Base-by-base conservation (phyloP, 2,329 filamentous ascomycete species). In the Colletotrichum phormii region DNA sequence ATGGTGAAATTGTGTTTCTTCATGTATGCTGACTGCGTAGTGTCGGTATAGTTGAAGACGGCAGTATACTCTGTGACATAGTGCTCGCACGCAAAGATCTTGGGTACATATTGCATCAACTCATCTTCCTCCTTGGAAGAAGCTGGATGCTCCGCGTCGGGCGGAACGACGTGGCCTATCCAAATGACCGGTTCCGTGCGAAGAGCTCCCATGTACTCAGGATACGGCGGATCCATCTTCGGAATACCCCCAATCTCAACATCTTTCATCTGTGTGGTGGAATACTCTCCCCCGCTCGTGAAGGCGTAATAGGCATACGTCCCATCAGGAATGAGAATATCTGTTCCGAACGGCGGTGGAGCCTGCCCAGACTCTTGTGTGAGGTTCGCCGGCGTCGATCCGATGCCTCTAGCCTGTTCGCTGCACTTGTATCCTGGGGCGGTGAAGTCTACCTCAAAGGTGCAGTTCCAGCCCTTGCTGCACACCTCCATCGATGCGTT, bases 351-450 rank as follows among this genome's bases (percentile, higher is more conserved):
- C 1, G 81, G 80, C 7, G 78, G 72, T 12, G 63, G 72, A 13
- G 77, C 76, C 31, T 75, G 69, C 11, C 76, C 77, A 0, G 80
- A 75, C 31, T 75, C 46, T 22, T 72, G 64, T 13, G 70, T 77
- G 5, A 81, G 74, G 29, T 76, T 64, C 29, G 71, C 61, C 24
- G 78, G 66, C n/a, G 67, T 61, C 4, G 79, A 77, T 4, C 77
- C 78, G 3, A 79, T 75, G 3, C 79, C 79, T 18, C 70, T 78
- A 1, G 80, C 77, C 6, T 79, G 60, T 57, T 81, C 76, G 1
- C 75, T 74, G 67, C 82, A 84, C 72, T 81, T 80, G 68, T 83
- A 83, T 1, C 81, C 82, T 0, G 82, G 82, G 3, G 75, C 82
- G 2, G 75, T 77, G 57, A 84, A 83, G 15, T 78, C 74, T 33